Conservation (phyloP, 1,284 basidiomycete species). For the Neolentinus lepideus region DNA sequence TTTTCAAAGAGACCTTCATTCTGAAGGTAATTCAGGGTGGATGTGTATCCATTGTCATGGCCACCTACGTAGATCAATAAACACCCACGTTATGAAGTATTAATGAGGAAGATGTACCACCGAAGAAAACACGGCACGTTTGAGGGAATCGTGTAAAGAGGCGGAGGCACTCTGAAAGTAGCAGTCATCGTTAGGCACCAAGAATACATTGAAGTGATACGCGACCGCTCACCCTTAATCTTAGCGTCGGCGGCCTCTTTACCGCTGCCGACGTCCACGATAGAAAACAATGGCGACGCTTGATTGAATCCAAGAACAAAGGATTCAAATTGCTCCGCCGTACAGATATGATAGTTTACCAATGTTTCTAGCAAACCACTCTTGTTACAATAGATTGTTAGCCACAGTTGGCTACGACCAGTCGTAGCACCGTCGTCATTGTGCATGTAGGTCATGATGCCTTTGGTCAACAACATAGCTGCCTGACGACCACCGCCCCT, state of each 20-base stretch:
- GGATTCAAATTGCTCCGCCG: conserved; percentile 31
- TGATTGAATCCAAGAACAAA: conserved; percentile 42
- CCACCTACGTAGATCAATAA: conserved; percentile 22
- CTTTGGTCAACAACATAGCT: conserved; percentile 31
- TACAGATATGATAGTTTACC: conserved; percentile 26
- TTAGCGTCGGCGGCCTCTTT: conserved; percentile 54
- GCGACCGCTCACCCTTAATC: conserved; percentile 33
- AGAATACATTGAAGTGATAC: conserved; percentile 2
- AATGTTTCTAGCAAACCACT: conserved; percentile 33
- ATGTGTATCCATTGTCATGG: conserved; percentile 50
- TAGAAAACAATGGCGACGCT: conserved; percentile 36
- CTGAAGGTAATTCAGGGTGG: conserved; percentile 37
- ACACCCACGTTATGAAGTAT: conserved; percentile 11
- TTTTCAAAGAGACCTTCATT: conserved; percentile 43
- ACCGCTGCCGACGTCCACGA: conserved; percentile 47
- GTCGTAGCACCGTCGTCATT: conserved; percentile 18
- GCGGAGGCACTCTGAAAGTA: conserved; percentile 30
- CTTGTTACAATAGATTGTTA: conserved; percentile 39
- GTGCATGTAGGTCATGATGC: conserved; percentile 28
- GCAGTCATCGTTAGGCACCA: neutral
- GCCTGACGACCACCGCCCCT: conserved; percentile 34
- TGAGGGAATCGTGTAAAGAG: conserved; percentile 40
- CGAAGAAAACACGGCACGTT: conserved; percentile 35
- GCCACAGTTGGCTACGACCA: conserved; percentile 29
- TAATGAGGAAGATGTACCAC: conserved; percentile 19